These are phyloP conservation scores for Porphyra umbilicalis DNA, from an alignment of 31 red algal species.

Conservation along the genomic window DNA sequence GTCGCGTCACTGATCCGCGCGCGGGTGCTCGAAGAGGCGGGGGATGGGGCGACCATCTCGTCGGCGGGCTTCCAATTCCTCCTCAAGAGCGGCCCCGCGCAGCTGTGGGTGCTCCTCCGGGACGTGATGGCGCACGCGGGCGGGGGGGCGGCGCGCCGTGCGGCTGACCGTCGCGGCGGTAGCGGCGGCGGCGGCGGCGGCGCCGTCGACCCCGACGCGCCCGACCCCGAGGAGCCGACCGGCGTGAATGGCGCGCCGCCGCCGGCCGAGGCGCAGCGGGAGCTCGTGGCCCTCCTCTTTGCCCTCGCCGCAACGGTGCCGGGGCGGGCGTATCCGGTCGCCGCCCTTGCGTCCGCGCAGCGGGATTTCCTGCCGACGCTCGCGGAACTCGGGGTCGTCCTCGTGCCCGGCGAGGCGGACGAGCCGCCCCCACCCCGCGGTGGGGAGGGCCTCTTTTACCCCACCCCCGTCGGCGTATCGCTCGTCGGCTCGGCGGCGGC, in stretches of 20 bases:
- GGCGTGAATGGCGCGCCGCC: background rate
- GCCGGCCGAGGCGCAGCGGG: background rate
- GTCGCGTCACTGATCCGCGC: conserved; percentile 45
- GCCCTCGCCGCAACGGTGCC: conserved; percentile 26
- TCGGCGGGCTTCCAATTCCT: conserved; percentile 82
- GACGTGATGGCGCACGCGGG: conserved; percentile 8
- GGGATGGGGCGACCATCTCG: conserved; percentile 78
- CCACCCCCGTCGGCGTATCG: conserved; percentile 41
- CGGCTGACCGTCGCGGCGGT: conserved; percentile 1
- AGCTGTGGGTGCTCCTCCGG: conserved; percentile 79
- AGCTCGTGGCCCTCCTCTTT: conserved; percentile 55
- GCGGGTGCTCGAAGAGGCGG: conserved; percentile 49
- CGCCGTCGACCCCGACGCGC: background rate
- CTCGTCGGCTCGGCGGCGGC: conserved; percentile 34
- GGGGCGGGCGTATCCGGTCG: conserved; percentile 22
- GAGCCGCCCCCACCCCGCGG: background rate
- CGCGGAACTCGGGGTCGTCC: conserved; percentile 61
- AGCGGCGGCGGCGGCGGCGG: background rate
- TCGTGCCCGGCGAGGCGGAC: conserved; percentile 8
- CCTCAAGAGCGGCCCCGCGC: conserved; percentile 60
- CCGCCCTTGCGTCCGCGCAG: conserved; percentile 9
- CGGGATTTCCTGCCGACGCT: conserved; percentile 28
- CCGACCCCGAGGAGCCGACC: background rate
- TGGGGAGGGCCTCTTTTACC: conserved; percentile 19
- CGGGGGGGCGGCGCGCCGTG: background rate